Conservation (phyloP, 495 filamentous ascomycete species). For the Glutinoglossum americanum region DNA sequence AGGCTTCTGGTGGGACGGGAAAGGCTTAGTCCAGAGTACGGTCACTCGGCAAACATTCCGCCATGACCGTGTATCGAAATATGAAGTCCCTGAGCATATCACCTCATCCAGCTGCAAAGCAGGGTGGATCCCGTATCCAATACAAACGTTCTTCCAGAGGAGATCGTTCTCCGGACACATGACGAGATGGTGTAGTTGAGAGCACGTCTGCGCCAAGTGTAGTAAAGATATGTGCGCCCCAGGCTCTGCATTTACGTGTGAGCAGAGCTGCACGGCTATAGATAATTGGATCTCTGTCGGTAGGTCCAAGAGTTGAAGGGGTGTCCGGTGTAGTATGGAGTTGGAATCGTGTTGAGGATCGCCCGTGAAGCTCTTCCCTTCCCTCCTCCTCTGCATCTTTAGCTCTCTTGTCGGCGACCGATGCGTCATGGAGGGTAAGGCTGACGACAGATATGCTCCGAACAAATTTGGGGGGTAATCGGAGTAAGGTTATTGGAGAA, state of each 20-base stretch:
- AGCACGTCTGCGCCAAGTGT: slow-evolving; percentile 11
- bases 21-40: slow-evolving; percentile 12
- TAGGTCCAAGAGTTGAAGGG: background rate
- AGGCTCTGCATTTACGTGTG: background rate
- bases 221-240: background rate
- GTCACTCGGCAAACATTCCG: slow-evolving; percentile 13
- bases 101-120: slow-evolving; percentile 11
- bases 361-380: background rate
- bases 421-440: background rate
- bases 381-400: background rate
- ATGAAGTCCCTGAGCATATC: slow-evolving; percentile 11
- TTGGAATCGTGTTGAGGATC: background rate
- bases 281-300: background rate
- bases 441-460: background rate
- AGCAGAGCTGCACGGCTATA: background rate
- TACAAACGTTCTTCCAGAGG: slow-evolving; percentile 11
- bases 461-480: background rate
- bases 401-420: background rate
- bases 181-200: slow-evolving; percentile 11
- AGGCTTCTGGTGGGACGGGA: background rate
- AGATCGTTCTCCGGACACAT: slow-evolving; percentile 15
- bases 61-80: slow-evolving; percentile 12
- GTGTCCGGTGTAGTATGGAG: background rate
- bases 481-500: no score
- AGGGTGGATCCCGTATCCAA: slow-evolving; percentile 12